Evolutionary conservation across 2,329 filamentous ascomycete genomes (phyloP).

Genomic region (Cladophialophora yegresii): DNA sequence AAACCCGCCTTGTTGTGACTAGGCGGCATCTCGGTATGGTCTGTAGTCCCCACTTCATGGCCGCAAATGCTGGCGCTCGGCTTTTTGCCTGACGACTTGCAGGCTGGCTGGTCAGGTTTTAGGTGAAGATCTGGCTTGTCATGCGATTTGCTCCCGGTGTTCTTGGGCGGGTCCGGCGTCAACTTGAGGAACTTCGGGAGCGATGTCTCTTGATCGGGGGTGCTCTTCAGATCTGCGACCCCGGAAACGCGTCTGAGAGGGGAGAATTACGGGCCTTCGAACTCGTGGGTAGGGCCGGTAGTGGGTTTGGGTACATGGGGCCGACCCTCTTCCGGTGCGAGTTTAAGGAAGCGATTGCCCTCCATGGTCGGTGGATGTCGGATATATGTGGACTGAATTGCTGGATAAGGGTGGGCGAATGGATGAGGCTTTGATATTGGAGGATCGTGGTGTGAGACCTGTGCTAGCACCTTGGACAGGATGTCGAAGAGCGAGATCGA

Average conservation of each 20-base stretch:
- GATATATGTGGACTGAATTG: background rate
- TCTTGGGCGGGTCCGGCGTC: constrained; percentile 1
- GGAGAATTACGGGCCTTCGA: background rate
- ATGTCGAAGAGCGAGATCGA: background rate
- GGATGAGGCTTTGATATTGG: background rate
- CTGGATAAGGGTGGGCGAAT: background rate
- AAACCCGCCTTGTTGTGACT: background rate
- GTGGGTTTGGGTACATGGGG: background rate
- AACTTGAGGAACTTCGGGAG: constrained; percentile 6
- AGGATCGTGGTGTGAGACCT: background rate
- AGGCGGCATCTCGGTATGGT: background rate
- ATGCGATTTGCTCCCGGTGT: too few relatives aligned
- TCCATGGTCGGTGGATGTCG: background rate
- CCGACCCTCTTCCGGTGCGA: background rate
- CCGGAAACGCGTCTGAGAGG: background rate
- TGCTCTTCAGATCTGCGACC: background rate
- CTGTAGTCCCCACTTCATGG: background rate
- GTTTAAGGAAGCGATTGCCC: background rate
- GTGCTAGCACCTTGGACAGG: background rate
- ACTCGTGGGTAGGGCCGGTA: background rate
- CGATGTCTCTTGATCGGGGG: background rate
- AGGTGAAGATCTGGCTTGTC: background rate
- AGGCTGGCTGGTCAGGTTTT: background rate
- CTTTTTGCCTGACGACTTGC: background rate
- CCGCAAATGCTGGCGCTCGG: background rate